phyloP scores from a whole-genome alignment of 225 moss, liverwort and hornwort species.

The Rhytidiadelphus loreus region DNA sequence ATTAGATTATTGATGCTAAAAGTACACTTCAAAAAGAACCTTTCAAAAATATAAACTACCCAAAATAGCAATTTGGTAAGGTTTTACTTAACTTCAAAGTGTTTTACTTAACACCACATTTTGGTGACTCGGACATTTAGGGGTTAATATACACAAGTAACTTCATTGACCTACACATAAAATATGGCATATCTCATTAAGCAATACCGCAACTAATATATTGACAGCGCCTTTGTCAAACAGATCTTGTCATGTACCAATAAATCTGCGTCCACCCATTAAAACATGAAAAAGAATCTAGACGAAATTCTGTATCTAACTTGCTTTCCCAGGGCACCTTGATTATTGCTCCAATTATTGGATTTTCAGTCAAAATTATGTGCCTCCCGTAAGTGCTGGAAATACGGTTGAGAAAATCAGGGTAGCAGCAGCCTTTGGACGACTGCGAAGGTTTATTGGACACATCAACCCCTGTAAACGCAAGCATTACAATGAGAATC shows the following conservation, averaged over 20 bases:
- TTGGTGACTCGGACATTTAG: too few relatives aligned
- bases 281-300: background rate
- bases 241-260: background rate
- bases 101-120: too few relatives aligned
- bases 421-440: slow-evolving; percentile 1
- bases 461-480: slow-evolving; percentile 9
- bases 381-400: background rate
- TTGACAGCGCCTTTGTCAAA: background rate
- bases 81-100: too few relatives aligned
- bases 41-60: too few relatives aligned
- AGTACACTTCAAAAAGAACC: too few relatives aligned
- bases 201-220: background rate
- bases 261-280: background rate
- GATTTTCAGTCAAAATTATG: slow-evolving; percentile 9
- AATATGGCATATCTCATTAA: background rate
- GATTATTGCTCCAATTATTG: background rate
- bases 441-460: background rate
- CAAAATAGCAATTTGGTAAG: too few relatives aligned
- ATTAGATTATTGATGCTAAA: too few relatives aligned
- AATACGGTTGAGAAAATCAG: background rate
- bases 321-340: background rate
- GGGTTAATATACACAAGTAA: background rate
- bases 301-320: background rate
- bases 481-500: background rate
- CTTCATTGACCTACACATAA: background rate